These are phyloP conservation scores for Colletotrichum graminicola DNA, from an alignment of 2,329 filamentous ascomycete genomes.

Conservation along the genomic window DNA sequence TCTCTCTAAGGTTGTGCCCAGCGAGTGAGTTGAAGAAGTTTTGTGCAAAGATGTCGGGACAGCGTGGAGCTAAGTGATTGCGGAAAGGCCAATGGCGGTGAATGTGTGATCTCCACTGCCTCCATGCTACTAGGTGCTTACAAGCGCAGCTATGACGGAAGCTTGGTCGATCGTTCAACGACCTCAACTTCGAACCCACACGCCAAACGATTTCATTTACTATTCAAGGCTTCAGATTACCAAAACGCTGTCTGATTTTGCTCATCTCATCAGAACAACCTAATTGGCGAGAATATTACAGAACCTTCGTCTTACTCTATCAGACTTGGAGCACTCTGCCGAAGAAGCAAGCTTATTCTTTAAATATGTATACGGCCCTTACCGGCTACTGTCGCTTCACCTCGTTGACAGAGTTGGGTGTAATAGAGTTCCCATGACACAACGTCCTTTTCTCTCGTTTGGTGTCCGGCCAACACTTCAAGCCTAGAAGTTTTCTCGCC, in stretches of 20 bases:
- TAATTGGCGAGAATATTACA: neutral
- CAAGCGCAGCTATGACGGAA: neutral
- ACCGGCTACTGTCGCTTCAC: too few species aligned
- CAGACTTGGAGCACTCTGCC: neutral
- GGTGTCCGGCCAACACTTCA: neutral
- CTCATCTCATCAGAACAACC: neutral
- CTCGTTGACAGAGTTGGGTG: neutral
- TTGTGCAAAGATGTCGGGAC: neutral
- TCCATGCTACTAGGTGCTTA: neutral
- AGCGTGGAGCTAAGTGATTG: conserved; percentile 2
- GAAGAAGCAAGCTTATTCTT: neutral
- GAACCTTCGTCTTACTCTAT: neutral
- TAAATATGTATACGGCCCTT: neutral
- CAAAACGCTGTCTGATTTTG: neutral
- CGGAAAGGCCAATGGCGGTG: conserved; percentile 14
- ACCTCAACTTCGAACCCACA: neutral
- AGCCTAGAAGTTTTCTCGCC: neutral
- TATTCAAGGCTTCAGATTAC: neutral
- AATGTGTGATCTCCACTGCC: conserved; percentile 19
- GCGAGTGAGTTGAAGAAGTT: conserved; percentile 5
- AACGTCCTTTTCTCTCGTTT: too few species aligned
- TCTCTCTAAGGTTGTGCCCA: neutral
- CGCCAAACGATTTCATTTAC: neutral
- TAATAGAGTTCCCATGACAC: too few species aligned
- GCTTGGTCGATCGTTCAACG: neutral